These are phyloP conservation scores for Tylopilus rubrobrunneus DNA, from an alignment of 768 basidiomycete species.

Conservation along the genomic window DNA sequence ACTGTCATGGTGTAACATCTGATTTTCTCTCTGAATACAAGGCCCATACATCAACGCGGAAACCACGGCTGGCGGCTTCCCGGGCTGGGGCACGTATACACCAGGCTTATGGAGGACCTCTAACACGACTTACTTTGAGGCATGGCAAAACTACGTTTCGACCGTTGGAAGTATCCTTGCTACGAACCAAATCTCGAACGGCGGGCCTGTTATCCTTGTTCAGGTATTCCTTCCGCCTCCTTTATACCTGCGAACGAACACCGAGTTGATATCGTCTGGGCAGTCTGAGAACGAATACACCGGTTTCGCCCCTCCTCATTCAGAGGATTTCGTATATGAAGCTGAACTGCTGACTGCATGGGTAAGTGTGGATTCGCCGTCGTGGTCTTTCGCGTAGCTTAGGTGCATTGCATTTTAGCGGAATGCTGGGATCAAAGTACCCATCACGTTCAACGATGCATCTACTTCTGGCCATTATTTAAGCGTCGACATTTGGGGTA, in stretches of 20 bases:
- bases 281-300: slow-evolving; percentile 57
- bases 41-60: slow-evolving; percentile 30
- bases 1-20: background rate
- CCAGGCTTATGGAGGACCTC: slow-evolving; percentile 48
- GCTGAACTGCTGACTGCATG: slow-evolving; percentile 30
- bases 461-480: slow-evolving; percentile 43
- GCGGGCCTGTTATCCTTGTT: slow-evolving; percentile 50
- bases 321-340: slow-evolving; percentile 44
- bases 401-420: slow-evolving; percentile 27
- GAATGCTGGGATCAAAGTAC: slow-evolving; percentile 42
- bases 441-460: slow-evolving; percentile 46
- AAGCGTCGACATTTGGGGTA: slow-evolving; percentile 49
- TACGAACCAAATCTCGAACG: slow-evolving; percentile 54
- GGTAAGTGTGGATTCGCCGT: slow-evolving; percentile 8
- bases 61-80: slow-evolving; percentile 42
- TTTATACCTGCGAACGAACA: slow-evolving; percentile 23
- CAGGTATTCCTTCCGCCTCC: slow-evolving; percentile 18
- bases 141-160: slow-evolving; percentile 57
- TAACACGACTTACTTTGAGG: slow-evolving; percentile 42
- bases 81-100: slow-evolving; percentile 56
- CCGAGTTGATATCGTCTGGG: background rate
- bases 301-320: slow-evolving; percentile 31
- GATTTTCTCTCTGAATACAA: background rate
- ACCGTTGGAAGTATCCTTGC: slow-evolving; percentile 47
- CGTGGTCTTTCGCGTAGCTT: background rate